Conservation (phyloP, 352 stramenopile genomes). For the Phytophthora podocarpi region DNA sequence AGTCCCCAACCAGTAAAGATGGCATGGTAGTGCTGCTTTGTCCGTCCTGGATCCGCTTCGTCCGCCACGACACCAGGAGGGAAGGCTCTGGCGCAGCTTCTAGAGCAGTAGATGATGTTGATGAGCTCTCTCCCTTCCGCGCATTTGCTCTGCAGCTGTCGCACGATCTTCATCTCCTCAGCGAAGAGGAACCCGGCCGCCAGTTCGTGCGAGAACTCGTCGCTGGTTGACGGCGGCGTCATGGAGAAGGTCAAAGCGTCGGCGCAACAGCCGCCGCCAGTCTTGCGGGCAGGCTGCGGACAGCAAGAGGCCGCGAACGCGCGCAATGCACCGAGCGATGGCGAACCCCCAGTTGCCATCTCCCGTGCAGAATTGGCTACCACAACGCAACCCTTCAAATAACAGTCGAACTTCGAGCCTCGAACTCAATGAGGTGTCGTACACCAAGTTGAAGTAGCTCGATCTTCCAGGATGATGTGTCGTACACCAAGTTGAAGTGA, state of each 20-base stretch:
- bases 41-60: conserved; percentile 23
- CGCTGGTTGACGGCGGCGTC: conserved; percentile 22
- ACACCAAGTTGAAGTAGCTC: too few species aligned
- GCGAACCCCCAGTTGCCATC: background rate
- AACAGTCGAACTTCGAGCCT: too few species aligned
- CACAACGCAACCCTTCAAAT: conserved; percentile 32
- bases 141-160: conserved; percentile 49
- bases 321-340: conserved; percentile 36
- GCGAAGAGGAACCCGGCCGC: conserved; percentile 53
- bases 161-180: conserved; percentile 68
- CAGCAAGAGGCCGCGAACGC: conserved; percentile 35
- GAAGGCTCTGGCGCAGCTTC: conserved; percentile 63
- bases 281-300: conserved; percentile 15
- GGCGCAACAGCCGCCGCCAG: conserved; percentile 7
- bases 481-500: too few species aligned
- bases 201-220: conserved; percentile 59
- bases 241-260: conserved; percentile 35
- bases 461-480: too few species aligned
- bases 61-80: conserved; percentile 34
- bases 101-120: conserved; percentile 56
- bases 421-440: too few species aligned
- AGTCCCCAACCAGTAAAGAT: conserved; percentile 54
- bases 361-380: too few species aligned
- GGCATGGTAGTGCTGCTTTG: conserved; percentile 48
- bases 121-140: conserved; percentile 44